These are phyloP conservation scores for Vigna mungo DNA, from an alignment of 306 rosid genomes.

Conservation along the genomic window DNA sequence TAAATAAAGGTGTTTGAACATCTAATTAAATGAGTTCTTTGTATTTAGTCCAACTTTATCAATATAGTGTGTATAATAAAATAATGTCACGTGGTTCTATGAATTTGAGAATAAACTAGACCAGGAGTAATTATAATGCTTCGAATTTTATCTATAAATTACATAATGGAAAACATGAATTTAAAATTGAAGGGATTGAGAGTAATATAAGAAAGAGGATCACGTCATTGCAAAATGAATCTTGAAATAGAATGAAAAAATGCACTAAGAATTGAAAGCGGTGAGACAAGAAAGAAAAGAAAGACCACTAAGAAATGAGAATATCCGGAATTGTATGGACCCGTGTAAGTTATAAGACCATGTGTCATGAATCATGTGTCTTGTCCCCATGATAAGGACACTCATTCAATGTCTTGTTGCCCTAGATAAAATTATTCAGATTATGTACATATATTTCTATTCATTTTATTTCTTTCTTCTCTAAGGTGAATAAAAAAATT, in stretches of 20 bases:
- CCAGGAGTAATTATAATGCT: background rate
- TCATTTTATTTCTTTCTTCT: background rate
- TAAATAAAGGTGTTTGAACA: conserved; percentile 1
- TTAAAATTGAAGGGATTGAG: background rate
- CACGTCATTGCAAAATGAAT: background rate
- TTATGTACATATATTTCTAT: background rate
- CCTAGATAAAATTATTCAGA: background rate
- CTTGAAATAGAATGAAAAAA: background rate
- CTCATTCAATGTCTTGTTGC: conserved; percentile 9
- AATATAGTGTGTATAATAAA: too few species aligned
- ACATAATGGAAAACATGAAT: background rate
- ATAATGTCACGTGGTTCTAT: background rate
- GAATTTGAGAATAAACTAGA: background rate
- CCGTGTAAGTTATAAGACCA: conserved; percentile 5
- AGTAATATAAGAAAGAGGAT: background rate
- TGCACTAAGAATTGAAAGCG: too few species aligned
- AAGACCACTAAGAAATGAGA: background rate
- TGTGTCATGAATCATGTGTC: conserved; percentile 31
- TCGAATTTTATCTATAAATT: background rate
- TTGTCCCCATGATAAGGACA: conserved; percentile 13
- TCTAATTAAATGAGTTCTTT: background rate
- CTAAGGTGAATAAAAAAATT: too few species aligned
- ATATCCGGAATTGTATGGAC: background rate
- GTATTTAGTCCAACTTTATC: background rate
- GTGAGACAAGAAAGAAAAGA: conserved; percentile 5